phyloP scores from a whole-genome alignment of 495 filamentous ascomycete species.

The Astrothelium subdiscretum region DNA sequence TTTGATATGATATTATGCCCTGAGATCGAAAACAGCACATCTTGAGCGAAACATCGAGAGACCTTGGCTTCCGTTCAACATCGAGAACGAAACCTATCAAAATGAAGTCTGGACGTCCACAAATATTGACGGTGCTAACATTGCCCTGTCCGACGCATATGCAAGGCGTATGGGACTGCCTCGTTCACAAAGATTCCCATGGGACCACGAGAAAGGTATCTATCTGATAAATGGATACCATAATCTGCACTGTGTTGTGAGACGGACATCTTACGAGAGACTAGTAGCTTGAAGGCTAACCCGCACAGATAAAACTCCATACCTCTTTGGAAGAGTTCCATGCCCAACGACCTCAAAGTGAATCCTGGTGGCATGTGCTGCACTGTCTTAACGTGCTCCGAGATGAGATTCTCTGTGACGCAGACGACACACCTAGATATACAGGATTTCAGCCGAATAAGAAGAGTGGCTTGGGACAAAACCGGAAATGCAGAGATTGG shows the following conservation, averaged over 20 bases:
- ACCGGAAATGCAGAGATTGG: background rate
- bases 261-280: no score
- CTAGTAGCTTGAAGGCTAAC: no score
- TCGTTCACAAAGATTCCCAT: background rate
- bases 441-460: background rate
- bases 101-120: background rate
- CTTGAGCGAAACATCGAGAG: background rate
- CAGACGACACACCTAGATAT: background rate
- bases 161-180: background rate
- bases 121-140: background rate
- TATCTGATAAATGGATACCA: background rate
- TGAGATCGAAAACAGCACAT: no score
- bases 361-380: background rate
- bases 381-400: background rate
- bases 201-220: background rate
- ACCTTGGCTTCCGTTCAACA: background rate
- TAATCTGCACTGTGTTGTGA: background rate
- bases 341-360: no score
- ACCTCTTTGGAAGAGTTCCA: no score
- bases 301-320: no score
- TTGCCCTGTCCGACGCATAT: background rate
- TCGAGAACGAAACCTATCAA: background rate
- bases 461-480: background rate
- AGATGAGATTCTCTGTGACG: background rate
- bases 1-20: no score